A percentile compares a stretch with the other conserved stretches of the same genome.
These are phyloP conservation scores for Penicillium paneum DNA, from an alignment of 2,329 filamentous ascomycete species.

Conservation along the genomic window DNA sequence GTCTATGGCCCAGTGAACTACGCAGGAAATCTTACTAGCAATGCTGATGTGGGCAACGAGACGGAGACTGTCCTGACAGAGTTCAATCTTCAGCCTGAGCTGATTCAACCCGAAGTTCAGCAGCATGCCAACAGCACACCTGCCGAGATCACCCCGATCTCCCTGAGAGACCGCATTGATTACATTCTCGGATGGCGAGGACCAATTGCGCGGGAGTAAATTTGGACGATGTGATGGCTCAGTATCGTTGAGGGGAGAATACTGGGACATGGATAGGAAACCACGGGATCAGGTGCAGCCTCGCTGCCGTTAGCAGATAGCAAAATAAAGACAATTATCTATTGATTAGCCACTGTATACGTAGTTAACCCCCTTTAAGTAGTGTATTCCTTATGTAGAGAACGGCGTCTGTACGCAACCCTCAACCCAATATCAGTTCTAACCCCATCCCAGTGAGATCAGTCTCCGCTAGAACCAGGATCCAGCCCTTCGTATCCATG, in stretches of 20 bases:
- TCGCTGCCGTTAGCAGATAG: background rate
- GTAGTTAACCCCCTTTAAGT: background rate
- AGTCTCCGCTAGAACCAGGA: too few relatives aligned
- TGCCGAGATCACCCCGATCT: background rate
- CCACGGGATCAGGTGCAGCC: background rate
- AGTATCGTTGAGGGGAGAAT: background rate
- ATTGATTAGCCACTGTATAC: background rate
- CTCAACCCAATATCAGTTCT: too few relatives aligned
- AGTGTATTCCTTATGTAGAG: background rate
- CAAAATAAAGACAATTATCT: background rate
- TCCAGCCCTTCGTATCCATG: too few relatives aligned
- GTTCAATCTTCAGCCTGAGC: background rate
- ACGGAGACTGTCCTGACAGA: background rate
- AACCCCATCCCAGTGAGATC: too few relatives aligned
- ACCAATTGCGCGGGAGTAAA: conserved; percentile 14
- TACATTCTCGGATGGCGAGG: conserved; percentile 36
- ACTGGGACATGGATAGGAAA: background rate
- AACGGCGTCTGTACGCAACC: too few relatives aligned
- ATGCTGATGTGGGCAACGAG: background rate
- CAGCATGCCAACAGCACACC: background rate
- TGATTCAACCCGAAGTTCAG: background rate
- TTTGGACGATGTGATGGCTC: background rate
- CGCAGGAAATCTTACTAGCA: background rate
- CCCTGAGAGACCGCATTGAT: conserved; percentile 31
- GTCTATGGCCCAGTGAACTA: background rate